A percentile compares a stretch with the other conserved stretches of the same genome.
These are phyloP conservation scores for Phylloporus arenicola DNA, from an alignment of 768 basidiomycete species.

Conservation along the genomic window DNA sequence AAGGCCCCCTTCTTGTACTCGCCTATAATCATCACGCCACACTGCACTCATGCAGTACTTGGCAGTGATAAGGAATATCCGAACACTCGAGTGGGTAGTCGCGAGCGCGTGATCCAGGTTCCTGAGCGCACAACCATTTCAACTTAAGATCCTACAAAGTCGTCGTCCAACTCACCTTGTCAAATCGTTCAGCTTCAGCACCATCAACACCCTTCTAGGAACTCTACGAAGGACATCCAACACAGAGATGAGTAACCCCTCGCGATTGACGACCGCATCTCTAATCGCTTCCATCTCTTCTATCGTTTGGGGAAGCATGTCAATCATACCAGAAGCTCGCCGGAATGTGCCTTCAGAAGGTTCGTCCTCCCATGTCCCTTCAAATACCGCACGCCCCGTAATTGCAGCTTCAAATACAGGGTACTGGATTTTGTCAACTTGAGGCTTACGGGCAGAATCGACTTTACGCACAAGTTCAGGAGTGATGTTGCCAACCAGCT, in stretches of 20 bases:
- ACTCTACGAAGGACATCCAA: constrained; percentile 84
- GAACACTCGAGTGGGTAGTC: constrained; percentile 82
- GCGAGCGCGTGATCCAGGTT: constrained; percentile 78
- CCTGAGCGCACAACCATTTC: constrained; percentile 32
- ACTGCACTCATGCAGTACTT: constrained; percentile 80
- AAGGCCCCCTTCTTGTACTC: constrained; percentile 48
- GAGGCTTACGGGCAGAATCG: neutral
- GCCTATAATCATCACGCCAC: constrained; percentile 63
- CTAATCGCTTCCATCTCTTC: constrained; percentile 80
- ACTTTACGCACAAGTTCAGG: constrained; percentile 64
- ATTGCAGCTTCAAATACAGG: constrained; percentile 93
- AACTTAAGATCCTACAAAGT: neutral
- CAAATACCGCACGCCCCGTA: constrained; percentile 73
- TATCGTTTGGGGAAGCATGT: constrained; percentile 64
- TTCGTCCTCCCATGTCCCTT: constrained; percentile 49
- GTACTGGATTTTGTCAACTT: constrained; percentile 48
- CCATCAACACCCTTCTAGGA: constrained; percentile 79
- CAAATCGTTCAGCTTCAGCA: constrained; percentile 81
- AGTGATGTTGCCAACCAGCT: constrained; percentile 85
- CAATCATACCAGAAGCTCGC: constrained; percentile 73
- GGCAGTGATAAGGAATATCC: constrained; percentile 88
- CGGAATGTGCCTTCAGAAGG: constrained; percentile 34
- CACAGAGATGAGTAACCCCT: constrained; percentile 79
- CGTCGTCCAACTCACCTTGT: constrained; percentile 46
- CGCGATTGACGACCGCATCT: constrained; percentile 72